These are phyloP conservation scores for Candida wancherniae DNA, from an alignment of 805 yeast species.

Conservation along the genomic window DNA sequence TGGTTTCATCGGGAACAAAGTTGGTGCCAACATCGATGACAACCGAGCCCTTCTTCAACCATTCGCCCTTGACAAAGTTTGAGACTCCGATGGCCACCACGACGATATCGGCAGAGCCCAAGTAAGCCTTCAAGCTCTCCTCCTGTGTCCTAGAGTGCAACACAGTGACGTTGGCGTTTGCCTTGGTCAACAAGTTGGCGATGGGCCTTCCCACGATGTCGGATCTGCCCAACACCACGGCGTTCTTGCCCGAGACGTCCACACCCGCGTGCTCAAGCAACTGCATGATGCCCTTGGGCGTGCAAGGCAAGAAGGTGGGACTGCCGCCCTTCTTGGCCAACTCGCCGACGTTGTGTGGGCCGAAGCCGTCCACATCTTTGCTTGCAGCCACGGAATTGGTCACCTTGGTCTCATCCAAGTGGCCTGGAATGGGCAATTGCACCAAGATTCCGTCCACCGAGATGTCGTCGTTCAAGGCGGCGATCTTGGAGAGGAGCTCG, in stretches of 20 bases:
- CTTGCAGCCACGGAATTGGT: constrained; percentile 61
- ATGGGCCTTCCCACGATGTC: constrained; percentile 85
- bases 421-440: constrained; percentile 73
- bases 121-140: constrained; percentile 41
- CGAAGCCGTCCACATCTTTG: constrained; percentile 84
- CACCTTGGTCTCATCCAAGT: constrained; percentile 60
- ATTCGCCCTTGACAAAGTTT: constrained; percentile 65
- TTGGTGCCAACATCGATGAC: constrained; percentile 84
- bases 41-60: constrained; percentile 64
- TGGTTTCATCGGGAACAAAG: constrained; percentile 59
- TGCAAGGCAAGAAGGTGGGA: constrained; percentile 74
- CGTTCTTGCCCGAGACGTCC: constrained; percentile 57
- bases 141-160: constrained; percentile 65
- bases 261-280: constrained; percentile 56
- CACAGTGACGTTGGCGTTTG: constrained; percentile 71
- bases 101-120: constrained; percentile 67
- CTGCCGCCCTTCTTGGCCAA: constrained; percentile 66
- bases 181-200: constrained; percentile 62
- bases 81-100: constrained; percentile 75
- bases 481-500: constrained; percentile 50
- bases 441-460: constrained; percentile 68
- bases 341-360: constrained; percentile 73
- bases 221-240: constrained; percentile 82
- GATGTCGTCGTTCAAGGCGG: constrained; percentile 52
- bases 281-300: constrained; percentile 76